These are phyloP conservation scores for Xylaria bambusicola DNA, from an alignment of 495 filamentous ascomycete genomes.

Conservation along the genomic window DNA sequence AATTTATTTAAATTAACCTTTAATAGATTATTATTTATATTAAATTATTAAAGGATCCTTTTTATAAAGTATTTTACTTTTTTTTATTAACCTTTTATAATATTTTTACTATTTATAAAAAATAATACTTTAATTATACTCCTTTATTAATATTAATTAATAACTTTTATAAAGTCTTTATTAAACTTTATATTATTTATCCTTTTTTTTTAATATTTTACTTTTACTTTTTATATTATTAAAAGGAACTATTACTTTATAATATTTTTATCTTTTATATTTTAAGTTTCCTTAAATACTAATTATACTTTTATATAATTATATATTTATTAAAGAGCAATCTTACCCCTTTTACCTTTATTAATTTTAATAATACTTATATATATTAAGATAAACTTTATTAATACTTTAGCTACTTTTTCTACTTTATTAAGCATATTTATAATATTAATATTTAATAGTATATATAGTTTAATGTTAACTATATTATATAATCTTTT, in stretches of 20 bases:
- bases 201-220: constrained; percentile 5
- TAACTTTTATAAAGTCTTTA: constrained; percentile 13
- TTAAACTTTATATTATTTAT: constrained; percentile 13
- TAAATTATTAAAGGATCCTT: constrained; percentile 14
- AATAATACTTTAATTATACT: constrained; percentile 12
- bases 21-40: constrained; percentile 9
- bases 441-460: neutral
- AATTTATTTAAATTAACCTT: neutral
- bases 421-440: neutral
- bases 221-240: constrained; percentile 10
- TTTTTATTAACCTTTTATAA: constrained; percentile 7
- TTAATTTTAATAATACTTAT: neutral
- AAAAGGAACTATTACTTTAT: too few relatives aligned
- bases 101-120: constrained; percentile 16
- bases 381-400: neutral
- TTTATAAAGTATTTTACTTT: constrained; percentile 20
- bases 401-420: neutral
- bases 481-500: neutral
- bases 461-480: neutral
- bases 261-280: constrained; percentile 1
- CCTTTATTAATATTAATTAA: constrained; percentile 19
- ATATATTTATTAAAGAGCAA: neutral
- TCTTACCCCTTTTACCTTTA: neutral
- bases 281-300: neutral
- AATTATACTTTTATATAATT: neutral